Evolutionary conservation across 257 asterid genomes (phyloP), one percentile per base, ranked within the genome.

Genomic region (Rhazya stricta): DNA sequence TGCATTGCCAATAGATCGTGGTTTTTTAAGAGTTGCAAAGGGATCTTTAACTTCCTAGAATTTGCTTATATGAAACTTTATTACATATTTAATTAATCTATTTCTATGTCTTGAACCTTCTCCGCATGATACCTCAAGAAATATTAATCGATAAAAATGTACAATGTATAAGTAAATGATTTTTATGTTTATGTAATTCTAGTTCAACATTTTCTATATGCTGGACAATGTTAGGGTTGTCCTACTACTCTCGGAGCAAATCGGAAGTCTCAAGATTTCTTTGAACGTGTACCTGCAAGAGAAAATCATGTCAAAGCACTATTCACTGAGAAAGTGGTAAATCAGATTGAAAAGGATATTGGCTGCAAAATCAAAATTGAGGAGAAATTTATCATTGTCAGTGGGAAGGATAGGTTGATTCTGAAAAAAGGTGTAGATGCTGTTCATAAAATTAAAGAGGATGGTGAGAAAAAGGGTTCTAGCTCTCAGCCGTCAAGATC

Each of bases 241-340:
- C 99, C 99, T 16, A 84, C 97, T 80, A 95, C 99, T 23, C 97
- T 95, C 53, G 99, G 99, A 82, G 96, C 96, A 45, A 89, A 79
- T 84, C 96, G 96, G 46, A 92, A 94, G 90, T 89, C 96, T 39
- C 98, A 95, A 86, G 99, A 95, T 81, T 95, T 92, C 85, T 89
- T 95, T 77, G 98, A 95, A 78, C 85, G 98, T 76, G 96, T 95
- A 67, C 96, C 98, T 71, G 98, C 98, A 10, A 87, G 98, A 85
- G 98, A 91, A 30, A 91, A 90, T 74, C 93, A 88, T 25, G 97
- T 92, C 73, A 95, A 87, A 88, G 94, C 91, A 80, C 82, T 92
- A 79, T 92, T 95, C 88, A 82, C 93, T 0, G 94, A 91, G 83
- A 89, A 84, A 76, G 94, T 89, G 68, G 88, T 92, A n/a, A 88